Evolutionary conservation across 2,329 filamentous ascomycete species (phyloP), one percentile per base, ranked within the genome.

Genomic region (Diplodia mutila): DNA sequence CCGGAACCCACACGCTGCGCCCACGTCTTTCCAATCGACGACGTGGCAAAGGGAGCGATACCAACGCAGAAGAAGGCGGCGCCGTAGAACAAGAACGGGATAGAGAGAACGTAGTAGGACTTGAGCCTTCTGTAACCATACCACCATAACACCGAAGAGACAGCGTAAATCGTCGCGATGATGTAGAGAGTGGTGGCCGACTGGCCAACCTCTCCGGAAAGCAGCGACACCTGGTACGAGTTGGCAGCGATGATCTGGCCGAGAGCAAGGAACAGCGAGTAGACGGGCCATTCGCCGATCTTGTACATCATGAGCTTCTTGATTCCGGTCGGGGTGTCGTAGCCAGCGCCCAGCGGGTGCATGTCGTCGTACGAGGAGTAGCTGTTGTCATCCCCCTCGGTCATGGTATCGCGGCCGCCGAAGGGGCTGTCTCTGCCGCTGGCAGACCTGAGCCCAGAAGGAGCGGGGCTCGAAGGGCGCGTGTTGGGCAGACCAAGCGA

Each of bases 61-160:
- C 59, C 59, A 25, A 90, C 82, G 12, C 90, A 77, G 70, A 89
- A 79, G 78, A 90, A 90, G 0, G 86, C 87, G 2, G 86, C 72
- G 14, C 87, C 86, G 71, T 90, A 91, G 74, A 89, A 82, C 71
- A 87, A 74, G 81, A 88, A 91, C 0, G 89, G 88, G 1, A 86
- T 72, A 1, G 85, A 85, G n/a, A 90, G 80, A 12, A 85, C 81
- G 67, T 85, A 85, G 25, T 87, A 81, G 0, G 87, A 85, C 71
- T 86, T 84, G 70, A 86, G 79, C 61, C 80, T 81, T 48, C 88
- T 85, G 80, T 51, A 63, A 37, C 46, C 42, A 25, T 63, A 63
- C 59, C 59, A 63, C 59, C 59, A 66, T 72, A 71, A 27, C 72
- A 63, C 77, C 0, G 87, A 89, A 4, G 85, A 83, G 29, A 80